Percentiles rank a stretch among this genome's conserved stretches.
Conservation (phyloP, 1,139 yeast species). For the Hanseniaspora gamundiae region DNA sequence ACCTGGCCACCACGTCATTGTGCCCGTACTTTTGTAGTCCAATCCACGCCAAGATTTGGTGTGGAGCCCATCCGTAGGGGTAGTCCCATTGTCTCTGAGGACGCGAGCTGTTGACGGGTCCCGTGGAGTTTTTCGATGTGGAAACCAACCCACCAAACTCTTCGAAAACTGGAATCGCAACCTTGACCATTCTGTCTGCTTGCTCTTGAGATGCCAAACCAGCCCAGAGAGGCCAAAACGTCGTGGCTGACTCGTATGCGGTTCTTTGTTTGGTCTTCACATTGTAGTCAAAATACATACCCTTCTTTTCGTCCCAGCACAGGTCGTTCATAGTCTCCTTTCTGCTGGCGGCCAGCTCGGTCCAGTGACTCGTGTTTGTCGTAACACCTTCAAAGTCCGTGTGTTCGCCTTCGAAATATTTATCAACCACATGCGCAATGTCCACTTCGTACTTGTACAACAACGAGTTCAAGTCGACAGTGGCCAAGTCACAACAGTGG, state of each 20-base stretch:
- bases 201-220: slow-evolving; percentile 63
- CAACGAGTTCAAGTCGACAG: slow-evolving; percentile 78
- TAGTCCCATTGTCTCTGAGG: slow-evolving; percentile 97
- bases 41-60: slow-evolving; percentile 88
- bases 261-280: slow-evolving; percentile 44
- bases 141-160: slow-evolving; percentile 83
- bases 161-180: slow-evolving; percentile 63
- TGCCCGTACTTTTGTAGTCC: slow-evolving; percentile 72
- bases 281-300: slow-evolving; percentile 79
- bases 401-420: slow-evolving; percentile 42
- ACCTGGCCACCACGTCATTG: slow-evolving; percentile 49
- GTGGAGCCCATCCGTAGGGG: slow-evolving; percentile 99
- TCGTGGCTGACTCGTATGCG: slow-evolving; percentile 75
- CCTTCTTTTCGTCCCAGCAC: slow-evolving; percentile 74
- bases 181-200: slow-evolving; percentile 49
- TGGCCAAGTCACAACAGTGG: slow-evolving; percentile 77
- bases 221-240: slow-evolving; percentile 91
- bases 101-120: slow-evolving; percentile 52
- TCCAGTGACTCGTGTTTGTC: slow-evolving; percentile 52
- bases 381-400: slow-evolving; percentile 27
- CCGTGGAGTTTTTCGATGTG: slow-evolving; percentile 70
- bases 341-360: slow-evolving; percentile 40
- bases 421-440: slow-evolving; percentile 54
- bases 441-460: slow-evolving; percentile 85
- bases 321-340: slow-evolving; percentile 49